Percentiles rank a stretch among this genome's conserved stretches.
These are phyloP conservation scores for Eucalyptus curtisii DNA, from an alignment of 345 rosid species.

Conservation along the genomic window DNA sequence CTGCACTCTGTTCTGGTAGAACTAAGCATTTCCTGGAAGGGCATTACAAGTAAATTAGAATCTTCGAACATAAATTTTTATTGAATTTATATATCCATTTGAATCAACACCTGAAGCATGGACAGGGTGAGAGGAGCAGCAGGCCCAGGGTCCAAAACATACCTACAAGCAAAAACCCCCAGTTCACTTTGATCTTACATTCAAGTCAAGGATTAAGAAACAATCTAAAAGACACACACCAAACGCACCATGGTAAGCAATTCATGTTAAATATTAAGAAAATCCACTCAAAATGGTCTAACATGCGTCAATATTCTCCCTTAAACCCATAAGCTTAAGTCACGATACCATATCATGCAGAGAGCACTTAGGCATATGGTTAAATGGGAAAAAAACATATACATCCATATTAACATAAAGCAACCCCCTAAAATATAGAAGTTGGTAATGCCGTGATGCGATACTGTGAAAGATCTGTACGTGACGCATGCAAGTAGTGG, in stretches of 20 bases:
- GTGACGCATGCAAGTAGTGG: neutral
- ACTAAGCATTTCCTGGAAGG: constrained; percentile 83
- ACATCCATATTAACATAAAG: neutral
- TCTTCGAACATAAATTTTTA: neutral
- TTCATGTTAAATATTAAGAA: neutral
- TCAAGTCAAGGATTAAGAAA: neutral
- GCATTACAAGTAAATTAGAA: constrained; percentile 9
- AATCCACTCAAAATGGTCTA: neutral
- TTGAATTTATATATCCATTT: neutral
- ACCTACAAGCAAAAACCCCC: constrained; percentile 41
- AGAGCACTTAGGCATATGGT: neutral
- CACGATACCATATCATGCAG: neutral
- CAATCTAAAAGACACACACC: neutral
- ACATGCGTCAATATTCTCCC: neutral
- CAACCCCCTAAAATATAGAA: neutral
- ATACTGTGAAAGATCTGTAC: neutral
- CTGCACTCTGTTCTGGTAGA: constrained; percentile 70
- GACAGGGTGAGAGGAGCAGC: constrained; percentile 97
- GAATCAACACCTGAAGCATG: constrained; percentile 78
- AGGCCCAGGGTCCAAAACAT: constrained; percentile 87
- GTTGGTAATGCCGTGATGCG: neutral
- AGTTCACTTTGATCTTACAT: neutral
- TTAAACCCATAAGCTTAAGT: neutral
- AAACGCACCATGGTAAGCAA: neutral
- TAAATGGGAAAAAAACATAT: neutral